Conservation (phyloP, 352 stramenopile genomes). For the Discostella stelligera region DNA sequence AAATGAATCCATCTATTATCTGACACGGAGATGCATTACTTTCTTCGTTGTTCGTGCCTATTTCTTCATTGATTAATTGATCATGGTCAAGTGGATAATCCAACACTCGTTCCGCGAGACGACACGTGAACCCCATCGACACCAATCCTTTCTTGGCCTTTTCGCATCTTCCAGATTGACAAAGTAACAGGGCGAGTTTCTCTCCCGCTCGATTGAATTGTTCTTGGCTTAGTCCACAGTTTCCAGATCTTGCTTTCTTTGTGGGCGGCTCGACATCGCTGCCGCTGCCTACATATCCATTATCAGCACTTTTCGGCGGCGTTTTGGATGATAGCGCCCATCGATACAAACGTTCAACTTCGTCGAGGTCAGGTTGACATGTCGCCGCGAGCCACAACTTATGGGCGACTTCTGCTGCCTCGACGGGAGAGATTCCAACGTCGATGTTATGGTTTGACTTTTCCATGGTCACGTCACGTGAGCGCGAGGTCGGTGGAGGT, state of each 20-base stretch:
- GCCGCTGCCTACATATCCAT: slow-evolving; percentile 1
- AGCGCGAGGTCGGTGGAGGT: too few species aligned
- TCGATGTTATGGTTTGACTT: background rate
- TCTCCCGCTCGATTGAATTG: slow-evolving; percentile 48
- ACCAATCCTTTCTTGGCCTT: slow-evolving; percentile 56
- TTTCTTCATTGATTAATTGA: slow-evolving; percentile 1
- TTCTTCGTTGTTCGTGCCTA: background rate
- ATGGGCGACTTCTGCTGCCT: slow-evolving; percentile 33
- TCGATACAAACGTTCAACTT: slow-evolving; percentile 61
- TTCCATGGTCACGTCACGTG: background rate
- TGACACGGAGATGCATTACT: slow-evolving; percentile 38
- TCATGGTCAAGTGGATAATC: slow-evolving; percentile 51
- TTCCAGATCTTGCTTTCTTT: slow-evolving; percentile 44
- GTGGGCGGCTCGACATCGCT: slow-evolving; percentile 32
- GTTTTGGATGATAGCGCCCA: slow-evolving; percentile 48
- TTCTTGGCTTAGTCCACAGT: slow-evolving; percentile 20
- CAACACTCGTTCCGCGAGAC: slow-evolving; percentile 60
- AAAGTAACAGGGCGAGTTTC: slow-evolving; percentile 62
- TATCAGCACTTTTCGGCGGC: background rate
- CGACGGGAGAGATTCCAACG: slow-evolving; percentile 5
- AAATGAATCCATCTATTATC: slow-evolving; percentile 69
- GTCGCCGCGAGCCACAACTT: slow-evolving; percentile 50
- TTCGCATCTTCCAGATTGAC: slow-evolving; percentile 59
- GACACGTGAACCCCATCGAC: slow-evolving; percentile 63
- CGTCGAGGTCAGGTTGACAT: slow-evolving; percentile 47